Evolutionary conservation across 2,329 filamentous ascomycete genomes (phyloP), one percentile per base, ranked within the genome.

Genomic region (Cytospora paraplurivora): DNA sequence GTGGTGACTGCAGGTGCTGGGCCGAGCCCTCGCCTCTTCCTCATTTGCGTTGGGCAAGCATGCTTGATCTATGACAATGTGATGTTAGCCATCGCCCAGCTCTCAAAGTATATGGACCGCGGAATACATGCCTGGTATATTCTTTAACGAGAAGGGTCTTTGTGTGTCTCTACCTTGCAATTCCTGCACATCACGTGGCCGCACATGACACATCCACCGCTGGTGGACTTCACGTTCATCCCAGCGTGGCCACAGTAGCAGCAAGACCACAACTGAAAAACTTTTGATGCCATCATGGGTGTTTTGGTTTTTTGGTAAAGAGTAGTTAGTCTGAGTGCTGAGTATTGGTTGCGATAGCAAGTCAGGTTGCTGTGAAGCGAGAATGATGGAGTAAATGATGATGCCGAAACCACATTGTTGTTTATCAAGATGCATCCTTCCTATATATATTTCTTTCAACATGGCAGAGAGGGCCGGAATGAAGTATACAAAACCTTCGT

Each of bases 151-250:
- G 2, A 1, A 34, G 51, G 51, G 2, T 11, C 11, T 34, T 61
- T 55, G 51, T 61, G 59, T 3, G 35, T 19, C 32, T 64, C 59
- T 5, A 13, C 4, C 3, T 0, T 0, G 59, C 54, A 60, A 6
- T 35, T 27, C 1, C 12, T 34, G 27, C 58, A 60, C 0, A 32
- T 33, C 1, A 37, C 11, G 19, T 44, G 37, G 7, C 54, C 47
- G 7, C 62, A 64, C 5, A 5, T n/a, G 32, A 61, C 4, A 41
- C 62, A 64, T n/a, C n/a, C n/a, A 1, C 4, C 1, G 19, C 17
- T 21, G 12, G 38, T 51, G 7, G 59, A 62, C 7, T n/a, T 3
- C 7, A 3, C 17, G n/a, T 64, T 58, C 62, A 61, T 62, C 11
- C 41, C 32, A 4, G 32, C n/a, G 32, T 49, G 38, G 0, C 47